Base-by-base conservation (phyloP, 495 filamentous ascomycete species). In the Penicillium roqueforti region DNA sequence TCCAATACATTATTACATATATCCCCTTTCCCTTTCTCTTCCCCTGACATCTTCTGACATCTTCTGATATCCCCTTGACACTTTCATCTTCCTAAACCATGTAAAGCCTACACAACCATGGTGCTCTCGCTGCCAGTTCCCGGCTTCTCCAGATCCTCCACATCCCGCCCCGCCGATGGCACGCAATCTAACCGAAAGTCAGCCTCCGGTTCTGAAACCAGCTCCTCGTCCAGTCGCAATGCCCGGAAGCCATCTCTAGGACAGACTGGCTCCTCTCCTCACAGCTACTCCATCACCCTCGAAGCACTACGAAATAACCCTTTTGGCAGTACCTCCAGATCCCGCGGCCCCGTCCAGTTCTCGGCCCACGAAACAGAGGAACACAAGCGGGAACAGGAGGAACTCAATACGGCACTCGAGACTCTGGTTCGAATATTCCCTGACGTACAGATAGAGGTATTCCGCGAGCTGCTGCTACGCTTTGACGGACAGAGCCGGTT, bases 391-490 rank as follows among this genome's bases (percentile, higher is more conserved):
- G 72, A 74, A 42, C 80, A 92, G 20, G 75, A 80, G 37, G 85
- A 87, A 34, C 74, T 96, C 19, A 98, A 98, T 69, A 69, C 76
- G 13, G 80, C 84, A 38, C 81, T 98, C 47, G 79, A 83, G 31
- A 77, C 76, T 1, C 80, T 98, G 10, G 83, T 83, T 3, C 79
- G 78, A 6, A 76, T 96, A 3, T 98, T 98, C 58, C 93, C 93
- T 6, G 85, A 95, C 68, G 76, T 96, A 20, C 85, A 88, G 51
- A 76, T 92, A 53, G 90, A 96, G 49, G 92, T 95, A n/a, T 91
- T 98, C 60, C 84, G 93, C 11, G 91, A 95, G 66, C 83, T 97
- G 77, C 81, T 98, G 31, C 71, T 78, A 23, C 88, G 78, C 54
- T 88, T 95, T 67, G 85, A 87, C 57, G 87, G 87, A 37, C 81